These are phyloP conservation scores for Dalbergia cultrata DNA, from an alignment of 306 rosid species.

Conservation along the genomic window DNA sequence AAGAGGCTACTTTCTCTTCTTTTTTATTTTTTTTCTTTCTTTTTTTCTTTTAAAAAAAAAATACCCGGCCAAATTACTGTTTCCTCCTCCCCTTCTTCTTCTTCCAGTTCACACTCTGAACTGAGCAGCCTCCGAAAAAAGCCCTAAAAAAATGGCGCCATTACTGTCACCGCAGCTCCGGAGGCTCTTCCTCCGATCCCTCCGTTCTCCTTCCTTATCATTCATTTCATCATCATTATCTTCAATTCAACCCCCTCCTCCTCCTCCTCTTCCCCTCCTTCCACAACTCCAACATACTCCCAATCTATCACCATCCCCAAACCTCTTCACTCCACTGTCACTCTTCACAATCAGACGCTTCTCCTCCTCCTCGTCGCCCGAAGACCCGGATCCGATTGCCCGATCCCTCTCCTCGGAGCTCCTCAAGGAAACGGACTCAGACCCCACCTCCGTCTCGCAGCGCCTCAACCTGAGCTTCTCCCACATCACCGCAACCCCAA, in stretches of 20 bases:
- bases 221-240: slow-evolving; percentile 35
- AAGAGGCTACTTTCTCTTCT: too few species aligned
- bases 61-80: too few species aligned
- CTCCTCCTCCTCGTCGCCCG: slow-evolving; percentile 55
- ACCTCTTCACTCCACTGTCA: slow-evolving; percentile 38
- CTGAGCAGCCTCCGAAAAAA: not conserved
- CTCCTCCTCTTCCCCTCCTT: not conserved
- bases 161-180: slow-evolving; percentile 69
- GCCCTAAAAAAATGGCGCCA: slow-evolving; percentile 68
- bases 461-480: slow-evolving; percentile 77
- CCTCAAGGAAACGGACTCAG: slow-evolving; percentile 57
- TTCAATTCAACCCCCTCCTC: not conserved
- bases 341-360: slow-evolving; percentile 49
- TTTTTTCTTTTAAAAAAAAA: too few species aligned
- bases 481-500: slow-evolving; percentile 64
- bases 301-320: slow-evolving; percentile 31
- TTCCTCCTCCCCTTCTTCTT: not conserved
- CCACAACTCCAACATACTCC: slow-evolving; percentile 34
- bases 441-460: slow-evolving; percentile 60
- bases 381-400: slow-evolving; percentile 55
- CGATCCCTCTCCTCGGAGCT: slow-evolving; percentile 67
- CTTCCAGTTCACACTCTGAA: not conserved
- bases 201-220: slow-evolving; percentile 41
- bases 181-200: slow-evolving; percentile 58
- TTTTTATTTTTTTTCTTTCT: too few species aligned